These are phyloP conservation scores for Psilocybe sp. DNA, from an alignment of 768 basidiomycete genomes.

Conservation along the genomic window DNA sequence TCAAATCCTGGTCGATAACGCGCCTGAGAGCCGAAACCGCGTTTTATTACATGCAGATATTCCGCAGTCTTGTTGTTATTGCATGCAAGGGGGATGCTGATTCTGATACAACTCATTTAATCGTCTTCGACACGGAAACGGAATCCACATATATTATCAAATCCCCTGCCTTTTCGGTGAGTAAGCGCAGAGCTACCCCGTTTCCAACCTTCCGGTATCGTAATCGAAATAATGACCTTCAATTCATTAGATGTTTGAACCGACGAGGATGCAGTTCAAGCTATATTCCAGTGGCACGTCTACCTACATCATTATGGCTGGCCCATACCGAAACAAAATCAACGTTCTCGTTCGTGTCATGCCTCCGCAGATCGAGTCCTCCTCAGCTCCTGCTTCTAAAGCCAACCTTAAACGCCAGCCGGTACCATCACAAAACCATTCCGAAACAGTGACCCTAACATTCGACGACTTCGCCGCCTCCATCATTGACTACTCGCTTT, in stretches of 20 bases:
- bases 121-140: conserved; percentile 26
- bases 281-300: conserved; percentile 5
- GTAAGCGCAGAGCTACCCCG: background rate
- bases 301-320: conserved; percentile 14
- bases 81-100: background rate
- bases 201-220: no score
- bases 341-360: conserved; percentile 20
- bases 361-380: conserved; percentile 11
- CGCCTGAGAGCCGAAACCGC: conserved; percentile 3
- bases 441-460: no score
- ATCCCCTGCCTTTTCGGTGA: conserved; percentile 8
- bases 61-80: conserved; percentile 25
- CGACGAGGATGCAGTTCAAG: conserved; percentile 16
- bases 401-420: conserved; percentile 1
- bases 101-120: conserved; percentile 16
- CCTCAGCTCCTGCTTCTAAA: background rate
- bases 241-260: conserved; percentile 13
- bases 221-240: background rate
- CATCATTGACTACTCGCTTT: conserved; percentile 21
- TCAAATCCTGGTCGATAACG: conserved; percentile 1
- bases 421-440: background rate
- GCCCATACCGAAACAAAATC: conserved; percentile 9
- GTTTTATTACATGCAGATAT: conserved; percentile 16
- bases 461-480: conserved; percentile 12
- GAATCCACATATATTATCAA: conserved; percentile 11